Evolutionary conservation across 1,284 basidiomycete genomes (phyloP), one percentile per base, ranked within the genome.

Genomic region (Ganoderma sinense): DNA sequence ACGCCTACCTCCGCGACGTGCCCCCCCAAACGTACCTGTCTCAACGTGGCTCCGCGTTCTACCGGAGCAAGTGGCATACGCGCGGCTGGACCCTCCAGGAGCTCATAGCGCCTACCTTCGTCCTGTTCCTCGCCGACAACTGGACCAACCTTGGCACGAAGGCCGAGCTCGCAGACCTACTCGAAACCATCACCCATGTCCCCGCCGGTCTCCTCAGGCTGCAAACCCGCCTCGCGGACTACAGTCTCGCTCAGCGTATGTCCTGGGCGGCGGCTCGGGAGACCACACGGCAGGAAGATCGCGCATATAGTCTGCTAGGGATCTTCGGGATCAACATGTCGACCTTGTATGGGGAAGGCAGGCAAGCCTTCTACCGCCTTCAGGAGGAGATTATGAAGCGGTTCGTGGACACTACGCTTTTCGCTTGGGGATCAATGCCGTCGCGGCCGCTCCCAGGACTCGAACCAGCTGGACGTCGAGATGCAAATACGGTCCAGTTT

Each of bases 51-150:
- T 60, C 58, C n/a, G n/a, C 20, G 2, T 60, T 60, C 31, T 33
- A 33, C 20, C 7, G 33, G 39, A 62, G 61, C 41, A 23, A 33
- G 16, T 62, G 61, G 61, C 45, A 62, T 20, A 62, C 26, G 10
- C 61, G 61, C 45, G 61, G 61, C 1, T 62, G 61, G 61, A 62
- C 61, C 4, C 14, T 62, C n/a, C 61, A 62, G 26, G 61, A 62
- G 29, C 61, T 62, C 18, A 29, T 62, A 81, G 89, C 75, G n/a
- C 43, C 61, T 2, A 18, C 20, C 16, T 31, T 41, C 13, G 43
- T 62, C 26, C 5, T 62, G 16, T 62, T 62, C 23, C 29, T 62
- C 18, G 43, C 61, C 2, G 13, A 43, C 4, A 31, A 45, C 16
- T 62, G 59, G 61, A 36, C 23, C 36, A 18, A 20, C 16, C 29